These are phyloP conservation scores for Botrytis elliptica DNA, from an alignment of 2,329 filamentous ascomycete species.

Conservation along the genomic window DNA sequence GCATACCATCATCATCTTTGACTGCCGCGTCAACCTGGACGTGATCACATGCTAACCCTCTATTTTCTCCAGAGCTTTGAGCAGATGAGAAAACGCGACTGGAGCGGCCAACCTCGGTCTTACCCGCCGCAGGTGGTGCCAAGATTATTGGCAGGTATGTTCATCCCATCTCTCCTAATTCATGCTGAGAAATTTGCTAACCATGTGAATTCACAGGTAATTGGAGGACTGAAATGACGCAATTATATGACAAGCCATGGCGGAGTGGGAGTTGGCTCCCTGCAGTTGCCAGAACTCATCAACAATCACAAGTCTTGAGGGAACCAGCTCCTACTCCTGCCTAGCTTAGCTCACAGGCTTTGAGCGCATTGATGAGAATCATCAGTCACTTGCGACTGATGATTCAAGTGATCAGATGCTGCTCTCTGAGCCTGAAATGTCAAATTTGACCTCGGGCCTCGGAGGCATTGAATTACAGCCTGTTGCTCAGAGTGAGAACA, in stretches of 20 bases:
- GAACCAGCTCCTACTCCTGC: background rate
- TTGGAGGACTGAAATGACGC: background rate
- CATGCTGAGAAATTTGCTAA: background rate
- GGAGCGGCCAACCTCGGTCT: background rate
- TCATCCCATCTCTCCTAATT: background rate
- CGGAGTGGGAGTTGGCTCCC: background rate
- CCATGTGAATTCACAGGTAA: background rate
- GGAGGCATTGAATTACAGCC: background rate
- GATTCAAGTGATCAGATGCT: background rate
- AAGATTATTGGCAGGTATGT: background rate
- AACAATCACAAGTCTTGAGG: too few species aligned
- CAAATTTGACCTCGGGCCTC: fast-evolving
- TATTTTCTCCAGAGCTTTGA: background rate
- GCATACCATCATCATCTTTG: background rate
- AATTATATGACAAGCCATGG: background rate
- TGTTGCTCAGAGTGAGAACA: background rate
- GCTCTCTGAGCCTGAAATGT: background rate
- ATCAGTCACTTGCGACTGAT: background rate
- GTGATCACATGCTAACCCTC: background rate
- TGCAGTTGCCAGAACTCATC: too few species aligned
- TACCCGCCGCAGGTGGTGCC: background rate
- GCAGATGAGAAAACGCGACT: background rate
- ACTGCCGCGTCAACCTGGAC: background rate
- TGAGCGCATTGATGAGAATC: background rate
- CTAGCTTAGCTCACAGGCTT: background rate